Base-by-base conservation (phyloP, 75 land plant genomes). In the Cryptomeria japonica region DNA sequence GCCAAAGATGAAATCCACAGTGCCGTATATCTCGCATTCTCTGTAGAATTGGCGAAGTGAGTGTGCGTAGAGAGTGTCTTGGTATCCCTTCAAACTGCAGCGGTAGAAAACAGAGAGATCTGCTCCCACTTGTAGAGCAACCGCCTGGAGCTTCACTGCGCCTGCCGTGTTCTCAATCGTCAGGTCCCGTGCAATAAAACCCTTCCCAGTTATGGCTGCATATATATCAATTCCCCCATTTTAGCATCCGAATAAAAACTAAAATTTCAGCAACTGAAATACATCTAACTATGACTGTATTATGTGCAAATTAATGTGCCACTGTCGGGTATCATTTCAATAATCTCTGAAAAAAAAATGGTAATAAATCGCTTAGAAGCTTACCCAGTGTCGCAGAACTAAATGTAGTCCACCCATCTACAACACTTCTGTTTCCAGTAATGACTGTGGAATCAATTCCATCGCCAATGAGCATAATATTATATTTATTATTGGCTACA, bases 1-100 rank as follows among this genome's bases (percentile, higher is more conserved):
- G 39, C 97, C 97, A 89, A 95, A 95, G 83, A 95, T 90, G 91
- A 92, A 95, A 90, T 95, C 97, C 10, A 94, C 89, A 28, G 97
- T 95, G 88, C 97, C 97, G 39, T 39, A 86, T 84, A 95, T 80
- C 87, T 89, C 86, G 86, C 95, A 95, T 31, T 94, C 94, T 19
- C 94, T 86, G 92, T 93, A 95, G 92, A 93, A 95, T 83, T 95
- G 97, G 4, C 94, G 88, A 87, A 88, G 88, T 15, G 97, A 90
- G 86, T 93, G 93, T 25, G 89, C 87, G 87, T 94, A 95, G 44
- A 95, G 92, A 18, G 97, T 95, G 90, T 94, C 97, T 47, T 95
- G 97, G 91, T 89, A 95, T 38, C 93, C 94, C 16, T 80, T 85
- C 84, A 95, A 56, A 78, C 87, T 49, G 91, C 95, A 94, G 0